Evolutionary conservation across 306 rosid genomes (phyloP).

Genomic region (Cucurbita argyrosperma): DNA sequence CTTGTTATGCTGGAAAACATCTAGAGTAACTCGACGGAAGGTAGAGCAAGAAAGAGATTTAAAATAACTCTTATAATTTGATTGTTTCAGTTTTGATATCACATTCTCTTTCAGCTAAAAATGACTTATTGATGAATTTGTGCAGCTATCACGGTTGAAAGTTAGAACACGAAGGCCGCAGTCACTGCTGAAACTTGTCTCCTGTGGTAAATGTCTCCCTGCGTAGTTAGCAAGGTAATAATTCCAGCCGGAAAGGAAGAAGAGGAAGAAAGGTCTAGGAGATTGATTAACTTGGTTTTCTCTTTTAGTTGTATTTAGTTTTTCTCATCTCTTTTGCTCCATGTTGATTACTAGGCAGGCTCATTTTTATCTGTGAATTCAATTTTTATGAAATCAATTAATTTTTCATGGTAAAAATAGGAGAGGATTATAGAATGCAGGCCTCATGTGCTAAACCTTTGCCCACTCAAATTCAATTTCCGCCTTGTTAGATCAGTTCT

Average conservation of each 20-base stretch:
- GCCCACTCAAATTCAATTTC: not conserved
- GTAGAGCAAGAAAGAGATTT: constrained; percentile 21
- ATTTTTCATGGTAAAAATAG: not conserved
- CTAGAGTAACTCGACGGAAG: constrained; percentile 68
- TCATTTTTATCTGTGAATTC: constrained; percentile 32
- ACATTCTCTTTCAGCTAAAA: not conserved
- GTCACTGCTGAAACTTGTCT: constrained; percentile 64
- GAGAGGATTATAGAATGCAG: not conserved
- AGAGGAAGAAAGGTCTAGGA: constrained; percentile 21
- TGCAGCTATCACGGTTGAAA: constrained; percentile 88
- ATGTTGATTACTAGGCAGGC: constrained; percentile 22
- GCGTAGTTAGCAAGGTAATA: constrained; percentile 62
- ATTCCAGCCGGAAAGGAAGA: not conserved
- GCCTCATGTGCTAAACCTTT: not conserved
- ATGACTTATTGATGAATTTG: constrained; percentile 17
- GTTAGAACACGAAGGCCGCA: constrained; percentile 43
- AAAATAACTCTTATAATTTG: not conserved
- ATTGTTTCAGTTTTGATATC: not conserved
- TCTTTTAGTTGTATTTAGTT: constrained; percentile 38
- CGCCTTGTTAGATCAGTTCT: not conserved
- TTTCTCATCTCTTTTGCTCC: constrained; percentile 9
- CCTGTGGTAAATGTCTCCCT: constrained; percentile 75
- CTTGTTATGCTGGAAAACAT: constrained; percentile 82
- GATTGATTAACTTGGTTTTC: constrained; percentile 25
- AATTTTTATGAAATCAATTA: constrained; percentile 38